Conservation (phyloP, 1,139 yeast species). For the Lodderomyces margitis region DNA sequence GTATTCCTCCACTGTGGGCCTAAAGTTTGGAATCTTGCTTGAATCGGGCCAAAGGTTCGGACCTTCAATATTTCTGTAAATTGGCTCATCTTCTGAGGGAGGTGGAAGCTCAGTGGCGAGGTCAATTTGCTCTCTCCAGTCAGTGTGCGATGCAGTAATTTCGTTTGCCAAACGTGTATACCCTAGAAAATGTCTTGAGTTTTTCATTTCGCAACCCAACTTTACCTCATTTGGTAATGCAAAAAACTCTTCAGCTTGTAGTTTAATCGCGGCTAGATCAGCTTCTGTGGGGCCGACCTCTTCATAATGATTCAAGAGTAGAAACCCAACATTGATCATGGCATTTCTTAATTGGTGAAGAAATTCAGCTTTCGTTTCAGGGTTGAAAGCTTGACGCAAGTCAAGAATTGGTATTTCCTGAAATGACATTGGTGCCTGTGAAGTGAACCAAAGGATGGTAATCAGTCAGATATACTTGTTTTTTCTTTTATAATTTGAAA, state of each 20-base stretch:
- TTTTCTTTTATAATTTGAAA: too few species aligned
- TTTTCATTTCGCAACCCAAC: conserved; percentile 54
- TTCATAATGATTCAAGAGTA: conserved; percentile 50
- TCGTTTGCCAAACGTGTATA: conserved; percentile 67
- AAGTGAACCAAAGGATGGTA: not conserved
- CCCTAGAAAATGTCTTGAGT: conserved; percentile 66
- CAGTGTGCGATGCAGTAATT: conserved; percentile 57
- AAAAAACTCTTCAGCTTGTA: conserved; percentile 49
- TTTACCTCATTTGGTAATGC: conserved; percentile 53
- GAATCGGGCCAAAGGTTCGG: conserved; percentile 64
- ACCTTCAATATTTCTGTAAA: conserved; percentile 60
- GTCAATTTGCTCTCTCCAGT: conserved; percentile 70
- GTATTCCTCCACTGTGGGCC: conserved; percentile 43
- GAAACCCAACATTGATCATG: conserved; percentile 59
- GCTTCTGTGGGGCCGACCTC: conserved; percentile 29
- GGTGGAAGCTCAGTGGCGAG: conserved; percentile 59
- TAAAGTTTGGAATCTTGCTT: conserved; percentile 48
- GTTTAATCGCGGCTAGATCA: conserved; percentile 40
- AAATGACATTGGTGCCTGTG: conserved; percentile 22
- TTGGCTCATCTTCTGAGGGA: conserved; percentile 44
- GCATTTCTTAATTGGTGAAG: conserved; percentile 50
- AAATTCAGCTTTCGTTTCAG: conserved; percentile 42
- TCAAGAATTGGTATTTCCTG: conserved; percentile 37
- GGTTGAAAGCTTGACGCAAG: conserved; percentile 30
- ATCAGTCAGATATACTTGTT: too few species aligned